Conservation (phyloP, 495 filamentous ascomycete species). For the Sordaria brevicollis region DNA sequence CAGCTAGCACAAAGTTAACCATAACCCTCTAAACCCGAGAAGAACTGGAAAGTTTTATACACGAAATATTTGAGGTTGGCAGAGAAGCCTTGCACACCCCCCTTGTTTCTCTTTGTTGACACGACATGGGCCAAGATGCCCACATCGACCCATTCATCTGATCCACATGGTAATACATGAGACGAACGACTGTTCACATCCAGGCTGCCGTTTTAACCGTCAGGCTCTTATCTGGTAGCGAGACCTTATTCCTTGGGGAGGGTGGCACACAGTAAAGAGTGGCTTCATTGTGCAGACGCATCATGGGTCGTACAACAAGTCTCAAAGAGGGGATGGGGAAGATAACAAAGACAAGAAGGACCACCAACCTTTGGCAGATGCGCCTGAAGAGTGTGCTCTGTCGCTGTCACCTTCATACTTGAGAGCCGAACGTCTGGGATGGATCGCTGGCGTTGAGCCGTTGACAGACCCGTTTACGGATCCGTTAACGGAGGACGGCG, state of each 20-base stretch:
- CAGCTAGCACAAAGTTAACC: constrained; percentile 25
- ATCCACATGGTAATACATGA: not conserved
- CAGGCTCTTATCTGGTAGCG: not conserved
- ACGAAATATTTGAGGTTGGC: not conserved
- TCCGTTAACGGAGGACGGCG: constrained; percentile 10
- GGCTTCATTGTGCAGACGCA: not conserved
- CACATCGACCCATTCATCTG: not conserved
- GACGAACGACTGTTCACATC: not conserved
- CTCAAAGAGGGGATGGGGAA: not conserved
- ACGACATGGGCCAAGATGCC: not conserved
- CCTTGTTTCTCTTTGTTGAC: not conserved
- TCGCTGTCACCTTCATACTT: constrained; percentile 33
- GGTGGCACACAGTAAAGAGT: not conserved
- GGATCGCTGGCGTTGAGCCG: constrained; percentile 2
- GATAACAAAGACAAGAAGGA: not conserved
- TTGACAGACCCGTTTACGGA: not conserved
- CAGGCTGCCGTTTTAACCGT: not conserved
- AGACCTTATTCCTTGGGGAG: not conserved
- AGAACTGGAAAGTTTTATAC: not conserved
- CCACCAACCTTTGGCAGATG: constrained; percentile 30
- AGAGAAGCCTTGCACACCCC: constrained; percentile 1
- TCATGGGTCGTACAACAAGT: not conserved
- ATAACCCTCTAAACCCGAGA: not conserved
- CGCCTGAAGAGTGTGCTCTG: constrained; percentile 22
- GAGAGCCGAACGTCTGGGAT: constrained; percentile 32